Evolutionary conservation across 2,329 filamentous ascomycete genomes (phyloP).

Genomic region (Nigrospora sphaerica): DNA sequence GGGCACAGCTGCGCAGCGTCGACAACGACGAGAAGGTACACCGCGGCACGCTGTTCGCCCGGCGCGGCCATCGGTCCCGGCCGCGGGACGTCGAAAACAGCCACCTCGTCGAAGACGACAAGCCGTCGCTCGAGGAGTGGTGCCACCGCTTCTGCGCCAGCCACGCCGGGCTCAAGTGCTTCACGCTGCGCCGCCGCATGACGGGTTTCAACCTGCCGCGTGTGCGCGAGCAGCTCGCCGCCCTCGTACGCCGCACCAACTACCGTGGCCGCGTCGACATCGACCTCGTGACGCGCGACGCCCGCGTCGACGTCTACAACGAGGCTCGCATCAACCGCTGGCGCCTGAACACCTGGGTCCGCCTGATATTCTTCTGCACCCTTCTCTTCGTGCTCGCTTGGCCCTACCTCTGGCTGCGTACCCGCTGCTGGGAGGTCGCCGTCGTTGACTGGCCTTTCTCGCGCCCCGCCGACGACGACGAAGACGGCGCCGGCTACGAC

Average conservation of each 20-base stretch:
- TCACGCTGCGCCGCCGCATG: slow-evolving; percentile 44
- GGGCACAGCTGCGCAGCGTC: slow-evolving; percentile 40
- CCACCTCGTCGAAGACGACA: slow-evolving; percentile 10
- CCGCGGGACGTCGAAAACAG: slow-evolving; percentile 38
- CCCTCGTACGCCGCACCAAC: slow-evolving; percentile 55
- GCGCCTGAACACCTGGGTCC: slow-evolving; percentile 57
- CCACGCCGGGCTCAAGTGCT: slow-evolving; percentile 48
- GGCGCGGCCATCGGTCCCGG: slow-evolving; percentile 18
- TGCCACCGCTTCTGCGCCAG: slow-evolving; percentile 60
- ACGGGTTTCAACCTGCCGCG: slow-evolving; percentile 52
- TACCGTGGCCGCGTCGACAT: slow-evolving; percentile 58
- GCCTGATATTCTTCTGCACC: slow-evolving; percentile 57
- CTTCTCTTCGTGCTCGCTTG: slow-evolving; percentile 64
- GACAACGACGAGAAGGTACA: slow-evolving; percentile 53
- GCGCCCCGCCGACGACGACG: slow-evolving; percentile 10
- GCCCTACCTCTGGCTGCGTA: slow-evolving; percentile 63
- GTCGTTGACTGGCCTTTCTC: slow-evolving; percentile 55
- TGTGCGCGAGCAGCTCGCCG: slow-evolving; percentile 44
- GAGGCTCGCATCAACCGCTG: slow-evolving; percentile 55
- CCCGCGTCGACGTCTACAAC: slow-evolving; percentile 56
- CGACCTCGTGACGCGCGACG: slow-evolving; percentile 50
- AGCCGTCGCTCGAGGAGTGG: slow-evolving; percentile 49
- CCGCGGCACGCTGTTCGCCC: slow-evolving; percentile 55
- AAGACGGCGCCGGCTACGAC: too few relatives aligned
- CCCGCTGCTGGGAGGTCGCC: slow-evolving; percentile 59